Conservation (phyloP, 176 grass and related monocot genomes). For the Metroxylon sagu region DNA sequence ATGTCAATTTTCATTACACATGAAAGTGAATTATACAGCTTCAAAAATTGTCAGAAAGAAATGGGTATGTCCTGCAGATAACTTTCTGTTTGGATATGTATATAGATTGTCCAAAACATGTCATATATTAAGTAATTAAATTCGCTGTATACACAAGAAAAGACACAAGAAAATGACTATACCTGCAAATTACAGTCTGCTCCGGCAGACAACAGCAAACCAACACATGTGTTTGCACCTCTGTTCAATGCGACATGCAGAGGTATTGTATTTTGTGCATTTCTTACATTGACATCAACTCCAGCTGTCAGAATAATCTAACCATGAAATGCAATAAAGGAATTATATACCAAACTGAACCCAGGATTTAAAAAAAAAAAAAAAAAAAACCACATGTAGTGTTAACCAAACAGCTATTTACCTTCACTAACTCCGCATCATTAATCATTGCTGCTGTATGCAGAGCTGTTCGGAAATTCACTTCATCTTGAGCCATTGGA, state of each 20-base stretch:
- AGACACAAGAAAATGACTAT: background rate
- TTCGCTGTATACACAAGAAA: too few species aligned
- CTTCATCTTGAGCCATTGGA: slow-evolving; percentile 80
- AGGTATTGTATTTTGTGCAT: slow-evolving; percentile 91
- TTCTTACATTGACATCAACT: slow-evolving; percentile 94
- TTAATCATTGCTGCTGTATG: slow-evolving; percentile 99
- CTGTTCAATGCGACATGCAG: slow-evolving; percentile 97
- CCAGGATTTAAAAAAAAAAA: slow-evolving; percentile 1
- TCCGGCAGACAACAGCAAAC: slow-evolving; percentile 89
- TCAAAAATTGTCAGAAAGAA: too few species aligned
- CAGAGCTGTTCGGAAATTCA: slow-evolving; percentile 77
- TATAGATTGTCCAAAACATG: too few species aligned
- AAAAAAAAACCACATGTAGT: too few species aligned
- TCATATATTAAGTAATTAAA: too few species aligned
- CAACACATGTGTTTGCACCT: slow-evolving; percentile 92
- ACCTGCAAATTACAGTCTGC: slow-evolving; percentile 96
- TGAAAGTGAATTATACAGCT: too few species aligned
- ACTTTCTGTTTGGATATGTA: too few species aligned
- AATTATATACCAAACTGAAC: slow-evolving; percentile 9
- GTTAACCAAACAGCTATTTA: slow-evolving; percentile 15
- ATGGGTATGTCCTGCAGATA: too few species aligned
- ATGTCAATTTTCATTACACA: too few species aligned
- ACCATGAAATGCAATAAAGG: slow-evolving; percentile 2
- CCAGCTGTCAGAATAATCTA: slow-evolving; percentile 96
- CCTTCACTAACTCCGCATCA: slow-evolving; percentile 90